Evolutionary conservation across 176 grass and related monocot species (phyloP).

Genomic region (Luzula sylvatica): DNA sequence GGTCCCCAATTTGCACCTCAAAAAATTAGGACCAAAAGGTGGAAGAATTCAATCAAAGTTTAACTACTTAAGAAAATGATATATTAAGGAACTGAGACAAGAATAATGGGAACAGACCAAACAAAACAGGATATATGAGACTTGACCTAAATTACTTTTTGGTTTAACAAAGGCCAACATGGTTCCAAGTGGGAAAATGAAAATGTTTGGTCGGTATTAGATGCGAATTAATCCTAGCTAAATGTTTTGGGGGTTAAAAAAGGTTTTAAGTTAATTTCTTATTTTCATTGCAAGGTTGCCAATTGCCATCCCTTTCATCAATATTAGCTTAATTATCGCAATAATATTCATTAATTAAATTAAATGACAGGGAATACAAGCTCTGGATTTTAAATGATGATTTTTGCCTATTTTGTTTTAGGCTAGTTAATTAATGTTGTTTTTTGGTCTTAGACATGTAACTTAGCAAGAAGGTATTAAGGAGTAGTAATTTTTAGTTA

Average conservation of each 20-base stretch:
- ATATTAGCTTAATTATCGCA: not conserved
- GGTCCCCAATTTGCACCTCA: too few species aligned
- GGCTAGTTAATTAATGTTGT: too few species aligned
- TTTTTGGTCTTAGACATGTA: too few species aligned
- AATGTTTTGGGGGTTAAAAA: too few species aligned
- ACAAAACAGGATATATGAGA: constrained; percentile 2
- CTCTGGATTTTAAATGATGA: too few species aligned
- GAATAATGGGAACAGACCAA: constrained; percentile 12
- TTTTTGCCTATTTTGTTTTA: too few species aligned
- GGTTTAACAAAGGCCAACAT: constrained; percentile 5
- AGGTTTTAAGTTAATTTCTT: not conserved
- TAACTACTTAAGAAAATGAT: not conserved
- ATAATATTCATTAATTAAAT: not conserved
- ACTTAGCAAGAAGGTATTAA: too few species aligned
- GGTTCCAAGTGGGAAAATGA: constrained; percentile 7
- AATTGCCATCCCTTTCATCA: not conserved
- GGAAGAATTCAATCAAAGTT: too few species aligned
- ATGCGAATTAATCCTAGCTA: too few species aligned
- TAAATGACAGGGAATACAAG: not conserved
- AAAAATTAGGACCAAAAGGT: too few species aligned
- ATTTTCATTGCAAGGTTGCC: not conserved
- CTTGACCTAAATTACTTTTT: not conserved
- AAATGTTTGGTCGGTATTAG: constrained; percentile 12
- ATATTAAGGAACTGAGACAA: not conserved
- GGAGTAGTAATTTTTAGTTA: too few species aligned